Base-by-base conservation (phyloP, 2,329 filamentous ascomycete genomes). In the Epichloe brachyelytri region DNA sequence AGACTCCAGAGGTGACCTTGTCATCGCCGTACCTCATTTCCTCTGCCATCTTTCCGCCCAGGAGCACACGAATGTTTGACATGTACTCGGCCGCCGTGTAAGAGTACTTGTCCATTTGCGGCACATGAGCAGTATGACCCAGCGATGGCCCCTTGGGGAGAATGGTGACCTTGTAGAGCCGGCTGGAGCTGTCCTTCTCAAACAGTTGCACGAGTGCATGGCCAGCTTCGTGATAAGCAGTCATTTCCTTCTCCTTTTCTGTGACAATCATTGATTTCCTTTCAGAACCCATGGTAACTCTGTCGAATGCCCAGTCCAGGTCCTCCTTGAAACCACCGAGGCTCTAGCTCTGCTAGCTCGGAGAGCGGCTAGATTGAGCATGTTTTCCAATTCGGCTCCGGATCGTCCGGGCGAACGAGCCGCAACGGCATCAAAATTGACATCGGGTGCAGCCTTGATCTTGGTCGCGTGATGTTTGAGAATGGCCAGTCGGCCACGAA, bases 291-390 rank as follows among this genome's bases (percentile, higher is more conserved):
- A 98, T 95, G 66, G 95, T 85, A 50, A 98, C 87, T 71, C 93
- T 93, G 72, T 98, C 93, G 70, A 95, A 97, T 52, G 93, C 93
- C 90, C 91, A 98, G 59, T 96, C 90, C 56, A 97, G 83, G 63
- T 97, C 89, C 36, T 77, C 69, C 67, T 88, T 85, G 12, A 78
- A 49, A 98, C 87, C 44, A 83, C 78, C 53, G 74, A 75, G 39
- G 85, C 79, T 69, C 90, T 93, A 58, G 86, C 78, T 65, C 93
- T 88, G 62, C 88, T 95, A n/a, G 93, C 93, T 62, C 86, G 88
- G 43, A 98, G 85, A 20, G 93, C 93, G 34, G 93, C 93, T 65
- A 96, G 88, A 68, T 98, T 98, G 63, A 95, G 86, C 59, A 98
- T 81, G 65, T 96, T 98, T 70, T 97, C 93, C 12, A 98, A 76